These are phyloP conservation scores for Suhomyces ambrosiae DNA, from an alignment of 1,139 yeast species.

Conservation along the genomic window DNA sequence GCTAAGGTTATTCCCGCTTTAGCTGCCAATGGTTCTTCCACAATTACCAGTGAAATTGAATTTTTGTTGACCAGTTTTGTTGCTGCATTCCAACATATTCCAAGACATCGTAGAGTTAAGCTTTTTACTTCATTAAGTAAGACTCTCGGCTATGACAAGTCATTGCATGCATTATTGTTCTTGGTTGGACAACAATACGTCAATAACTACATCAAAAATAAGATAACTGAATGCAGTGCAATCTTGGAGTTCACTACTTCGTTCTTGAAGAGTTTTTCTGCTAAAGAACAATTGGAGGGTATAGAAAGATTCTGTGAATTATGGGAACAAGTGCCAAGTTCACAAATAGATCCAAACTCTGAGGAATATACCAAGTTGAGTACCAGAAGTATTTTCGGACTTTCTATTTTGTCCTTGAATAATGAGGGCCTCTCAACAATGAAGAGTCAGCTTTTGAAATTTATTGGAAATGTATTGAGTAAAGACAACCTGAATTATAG, in stretches of 20 bases:
- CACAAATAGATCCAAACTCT: slow-evolving; percentile 40
- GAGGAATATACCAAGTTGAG: slow-evolving; percentile 42
- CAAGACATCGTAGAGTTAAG: slow-evolving; percentile 91
- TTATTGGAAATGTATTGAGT: slow-evolving; percentile 49
- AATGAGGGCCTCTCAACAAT: slow-evolving; percentile 51
- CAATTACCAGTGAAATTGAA: slow-evolving; percentile 67
- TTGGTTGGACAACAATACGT: slow-evolving; percentile 80
- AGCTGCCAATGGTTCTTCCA: slow-evolving; percentile 58
- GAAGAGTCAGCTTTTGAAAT: slow-evolving; percentile 56
- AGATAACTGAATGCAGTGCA: slow-evolving; percentile 63
- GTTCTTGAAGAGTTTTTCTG: slow-evolving; percentile 66
- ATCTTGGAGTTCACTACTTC: slow-evolving; percentile 71
- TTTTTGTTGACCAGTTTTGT: slow-evolving; percentile 85
- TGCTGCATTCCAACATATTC: slow-evolving; percentile 92
- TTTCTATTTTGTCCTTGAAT: slow-evolving; percentile 54
- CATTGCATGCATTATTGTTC: slow-evolving; percentile 73
- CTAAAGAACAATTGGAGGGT: slow-evolving; percentile 68
- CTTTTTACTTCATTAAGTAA: slow-evolving; percentile 76
- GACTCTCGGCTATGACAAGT: slow-evolving; percentile 69
- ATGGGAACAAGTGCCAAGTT: slow-evolving; percentile 53
- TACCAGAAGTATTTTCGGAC: slow-evolving; percentile 65
- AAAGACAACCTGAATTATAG: slow-evolving; percentile 45
- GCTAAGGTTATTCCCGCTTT: slow-evolving; percentile 90
- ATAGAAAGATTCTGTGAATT: slow-evolving; percentile 55
- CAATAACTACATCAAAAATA: slow-evolving; percentile 53